Evolutionary conservation across 2,329 filamentous ascomycete genomes (phyloP).

Genomic region (Magnaporthiopsis rhizophila): DNA sequence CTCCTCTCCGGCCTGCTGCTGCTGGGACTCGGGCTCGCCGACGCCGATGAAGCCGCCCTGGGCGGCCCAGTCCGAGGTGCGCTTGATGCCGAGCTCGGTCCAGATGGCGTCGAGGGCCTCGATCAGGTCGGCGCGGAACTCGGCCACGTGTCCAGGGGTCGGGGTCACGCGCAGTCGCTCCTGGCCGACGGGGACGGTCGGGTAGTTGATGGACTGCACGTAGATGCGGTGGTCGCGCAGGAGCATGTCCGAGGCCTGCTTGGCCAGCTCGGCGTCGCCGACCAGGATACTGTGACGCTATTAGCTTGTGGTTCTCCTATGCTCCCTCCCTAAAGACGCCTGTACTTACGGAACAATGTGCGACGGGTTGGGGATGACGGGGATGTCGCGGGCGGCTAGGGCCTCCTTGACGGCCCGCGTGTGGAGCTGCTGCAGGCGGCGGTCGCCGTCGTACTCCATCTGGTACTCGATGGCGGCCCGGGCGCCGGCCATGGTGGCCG

Average conservation of each 20-base stretch:
- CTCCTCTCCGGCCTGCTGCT: conserved; percentile 46
- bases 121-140: conserved; percentile 80
- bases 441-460: conserved; percentile 74
- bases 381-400: conserved; percentile 72
- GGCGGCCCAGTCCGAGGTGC: conserved; percentile 84
- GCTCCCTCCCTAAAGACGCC: no score
- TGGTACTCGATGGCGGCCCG: conserved; percentile 91
- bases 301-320: not conserved
- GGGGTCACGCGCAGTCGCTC: conserved; percentile 94
- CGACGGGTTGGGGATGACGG: conserved; percentile 94
- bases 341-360: conserved; percentile 68
- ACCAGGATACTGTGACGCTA: conserved; percentile 55
- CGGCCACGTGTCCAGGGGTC: conserved; percentile 81
- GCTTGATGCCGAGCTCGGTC: conserved; percentile 81
- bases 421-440: conserved; percentile 89
- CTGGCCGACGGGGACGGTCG: conserved; percentile 95
- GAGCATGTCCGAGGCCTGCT: conserved; percentile 85
- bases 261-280: conserved; percentile 87
- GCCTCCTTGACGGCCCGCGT: conserved; percentile 89
- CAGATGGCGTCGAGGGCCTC: conserved; percentile 81
- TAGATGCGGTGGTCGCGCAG: conserved; percentile 89
- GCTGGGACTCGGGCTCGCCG: conserved; percentile 54
- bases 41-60: conserved; percentile 94
- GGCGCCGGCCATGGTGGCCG: conserved; percentile 94
- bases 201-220: conserved; percentile 98